Conservation (phyloP, 345 rosid genomes). For the Excoecaria cochinchinensis region DNA sequence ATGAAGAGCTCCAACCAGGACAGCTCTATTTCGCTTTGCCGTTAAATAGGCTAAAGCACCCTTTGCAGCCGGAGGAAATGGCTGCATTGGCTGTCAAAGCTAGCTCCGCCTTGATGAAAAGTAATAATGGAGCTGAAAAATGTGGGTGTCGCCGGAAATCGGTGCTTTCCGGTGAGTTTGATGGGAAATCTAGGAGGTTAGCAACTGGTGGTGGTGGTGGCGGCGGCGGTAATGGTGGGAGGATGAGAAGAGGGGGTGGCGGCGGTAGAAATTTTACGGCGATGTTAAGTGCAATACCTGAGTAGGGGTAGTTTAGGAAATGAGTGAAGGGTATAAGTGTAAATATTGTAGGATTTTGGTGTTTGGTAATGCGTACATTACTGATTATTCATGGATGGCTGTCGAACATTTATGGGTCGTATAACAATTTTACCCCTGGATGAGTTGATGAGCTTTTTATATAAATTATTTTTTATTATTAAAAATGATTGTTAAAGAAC, state of each 20-base stretch:
- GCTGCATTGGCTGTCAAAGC: constrained; percentile 99
- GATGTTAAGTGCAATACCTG: constrained; percentile 68
- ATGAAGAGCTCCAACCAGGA: constrained; percentile 81
- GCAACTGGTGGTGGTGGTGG: constrained; percentile 8
- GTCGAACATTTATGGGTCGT: constrained; percentile 32
- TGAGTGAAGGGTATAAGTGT: constrained; percentile 23
- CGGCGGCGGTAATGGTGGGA: constrained; percentile 30
- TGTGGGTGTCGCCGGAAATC: constrained; percentile 47
- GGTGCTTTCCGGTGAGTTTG: constrained; percentile 24
- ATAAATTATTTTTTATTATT: neutral
- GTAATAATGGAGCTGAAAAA: constrained; percentile 34
- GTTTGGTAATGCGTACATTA: neutral
- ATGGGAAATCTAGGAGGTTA: constrained; percentile 20
- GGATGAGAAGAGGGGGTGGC: constrained; percentile 33
- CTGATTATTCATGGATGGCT: neutral
- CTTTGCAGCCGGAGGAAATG: constrained; percentile 80
- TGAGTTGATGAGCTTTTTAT: constrained; percentile 25
- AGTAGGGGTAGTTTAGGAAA: constrained; percentile 46
- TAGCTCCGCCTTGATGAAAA: constrained; percentile 72
- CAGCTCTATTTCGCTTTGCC: constrained; percentile 88
- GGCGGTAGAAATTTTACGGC: constrained; percentile 48
- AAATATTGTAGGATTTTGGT: constrained; percentile 9
- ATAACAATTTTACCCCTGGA: constrained; percentile 48
- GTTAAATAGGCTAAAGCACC: constrained; percentile 53
- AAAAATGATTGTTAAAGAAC: neutral